Percentiles rank a stretch among this genome's conserved stretches.
Evolutionary conservation across 768 basidiomycete species (phyloP).

Genomic region (Inosperma sp.): DNA sequence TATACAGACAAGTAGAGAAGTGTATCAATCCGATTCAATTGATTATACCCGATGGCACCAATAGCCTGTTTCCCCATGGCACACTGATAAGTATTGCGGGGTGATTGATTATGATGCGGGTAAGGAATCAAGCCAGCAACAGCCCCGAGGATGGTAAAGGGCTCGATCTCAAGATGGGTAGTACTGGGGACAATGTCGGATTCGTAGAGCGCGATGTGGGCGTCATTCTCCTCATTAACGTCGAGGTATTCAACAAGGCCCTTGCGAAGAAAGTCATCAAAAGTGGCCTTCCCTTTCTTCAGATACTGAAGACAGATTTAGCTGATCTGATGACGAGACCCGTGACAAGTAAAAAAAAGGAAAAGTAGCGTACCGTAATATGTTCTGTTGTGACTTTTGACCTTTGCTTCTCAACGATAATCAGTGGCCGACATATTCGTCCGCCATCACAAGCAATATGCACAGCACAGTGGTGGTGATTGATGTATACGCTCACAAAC

Average conservation of each 20-base stretch:
- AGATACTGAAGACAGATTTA: slow-evolving; percentile 49
- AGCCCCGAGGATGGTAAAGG: slow-evolving; percentile 94
- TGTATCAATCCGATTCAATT: slow-evolving; percentile 96
- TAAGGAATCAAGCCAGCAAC: slow-evolving; percentile 99
- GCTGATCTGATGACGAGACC: not conserved
- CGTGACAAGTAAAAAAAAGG: not conserved
- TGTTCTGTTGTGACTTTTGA: slow-evolving; percentile 79
- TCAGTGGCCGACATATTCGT: slow-evolving; percentile 94
- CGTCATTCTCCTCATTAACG: slow-evolving; percentile 99
- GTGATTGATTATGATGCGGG: slow-evolving; percentile 99
- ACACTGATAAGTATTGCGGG: slow-evolving; percentile 98
- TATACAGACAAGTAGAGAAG: slow-evolving; percentile 97
- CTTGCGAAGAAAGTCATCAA: slow-evolving; percentile 89
- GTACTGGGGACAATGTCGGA: slow-evolving; percentile 73
- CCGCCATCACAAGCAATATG: slow-evolving; percentile 98
- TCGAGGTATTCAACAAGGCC: slow-evolving; percentile 98
- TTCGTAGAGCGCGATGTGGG: slow-evolving; percentile 94
- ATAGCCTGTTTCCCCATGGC: slow-evolving; percentile 99
- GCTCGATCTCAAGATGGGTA: slow-evolving; percentile 97
- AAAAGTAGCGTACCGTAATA: slow-evolving; percentile 50
- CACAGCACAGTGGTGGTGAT: slow-evolving; percentile 90
- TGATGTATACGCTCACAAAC: slow-evolving; percentile 95
- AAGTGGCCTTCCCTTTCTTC: slow-evolving; percentile 71
- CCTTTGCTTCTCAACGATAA: slow-evolving; percentile 84
- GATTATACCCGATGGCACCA: slow-evolving; percentile 97